Evolutionary conservation across 495 filamentous ascomycete species (phyloP).

Genomic region (Parathielavia hyrcaniae): DNA sequence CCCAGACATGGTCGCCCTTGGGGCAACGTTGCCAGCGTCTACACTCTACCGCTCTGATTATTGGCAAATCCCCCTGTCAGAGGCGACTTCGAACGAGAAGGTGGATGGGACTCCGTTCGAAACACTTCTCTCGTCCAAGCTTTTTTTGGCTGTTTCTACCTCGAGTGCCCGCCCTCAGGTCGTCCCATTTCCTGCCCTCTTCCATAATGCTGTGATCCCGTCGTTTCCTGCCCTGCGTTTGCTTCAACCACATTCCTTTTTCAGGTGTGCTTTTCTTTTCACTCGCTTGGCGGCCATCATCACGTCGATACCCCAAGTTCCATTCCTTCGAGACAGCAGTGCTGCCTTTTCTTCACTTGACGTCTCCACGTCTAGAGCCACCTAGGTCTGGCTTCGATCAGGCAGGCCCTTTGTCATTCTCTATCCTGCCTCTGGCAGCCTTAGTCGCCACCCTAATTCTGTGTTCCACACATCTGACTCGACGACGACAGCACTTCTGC

Average conservation of each 20-base stretch:
- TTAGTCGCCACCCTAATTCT: background rate
- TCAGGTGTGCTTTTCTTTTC: conserved; percentile 14
- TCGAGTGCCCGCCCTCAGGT: conserved; percentile 8
- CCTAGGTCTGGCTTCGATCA: background rate
- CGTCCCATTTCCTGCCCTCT: conserved; percentile 10
- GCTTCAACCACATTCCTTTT: conserved; percentile 12
- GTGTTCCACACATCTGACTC: background rate
- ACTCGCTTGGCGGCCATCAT: conserved; percentile 5
- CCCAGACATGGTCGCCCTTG: conserved; percentile 6
- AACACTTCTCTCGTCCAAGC: conserved; percentile 13
- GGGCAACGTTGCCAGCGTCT: background rate
- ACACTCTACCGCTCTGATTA: background rate
- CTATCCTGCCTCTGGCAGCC: background rate
- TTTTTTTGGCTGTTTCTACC: conserved; percentile 12
- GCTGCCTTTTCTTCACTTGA: conserved; percentile 4
- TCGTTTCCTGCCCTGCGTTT: conserved; percentile 18
- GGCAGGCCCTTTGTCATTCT: conserved; percentile 12
- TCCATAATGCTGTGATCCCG: conserved; percentile 12
- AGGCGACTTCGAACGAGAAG: background rate
- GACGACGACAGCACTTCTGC: conserved; percentile 25
- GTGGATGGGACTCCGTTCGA: conserved; percentile 11
- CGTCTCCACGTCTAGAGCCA: conserved; percentile 15
- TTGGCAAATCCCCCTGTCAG: background rate
- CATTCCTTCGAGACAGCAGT: conserved; percentile 10
- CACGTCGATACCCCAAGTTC: conserved; percentile 11